These are phyloP conservation scores for Blastomyces parvus DNA, from an alignment of 2,329 filamentous ascomycete species.

Conservation along the genomic window DNA sequence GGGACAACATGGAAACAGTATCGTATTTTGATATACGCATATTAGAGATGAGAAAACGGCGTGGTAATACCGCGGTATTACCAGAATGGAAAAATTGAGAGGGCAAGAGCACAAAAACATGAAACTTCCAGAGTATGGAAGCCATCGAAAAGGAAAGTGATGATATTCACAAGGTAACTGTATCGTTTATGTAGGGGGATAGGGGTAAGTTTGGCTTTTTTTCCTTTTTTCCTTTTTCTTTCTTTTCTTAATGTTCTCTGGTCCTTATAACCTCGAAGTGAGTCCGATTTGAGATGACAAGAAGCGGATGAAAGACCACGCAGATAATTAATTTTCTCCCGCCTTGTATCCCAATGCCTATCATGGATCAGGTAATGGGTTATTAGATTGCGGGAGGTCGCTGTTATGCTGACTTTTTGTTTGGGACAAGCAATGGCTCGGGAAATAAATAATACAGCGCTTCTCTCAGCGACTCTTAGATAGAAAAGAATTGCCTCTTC, in stretches of 20 bases:
- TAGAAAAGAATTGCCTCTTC: neutral
- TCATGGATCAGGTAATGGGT: conserved; percentile 43
- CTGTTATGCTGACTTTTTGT: neutral
- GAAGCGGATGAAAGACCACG: conserved; percentile 3
- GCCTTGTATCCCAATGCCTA: conserved; percentile 61
- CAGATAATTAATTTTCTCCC: conserved; percentile 49
- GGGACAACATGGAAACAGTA: neutral
- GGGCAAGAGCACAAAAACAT: neutral
- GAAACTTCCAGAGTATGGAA: neutral
- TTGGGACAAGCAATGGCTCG: neutral
- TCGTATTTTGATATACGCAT: conserved; percentile 5
- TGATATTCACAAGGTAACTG: neutral
- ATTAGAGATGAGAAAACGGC: neutral
- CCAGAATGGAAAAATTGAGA: neutral
- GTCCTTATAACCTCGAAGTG: conserved; percentile 1
- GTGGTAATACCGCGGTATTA: conserved; percentile 12
- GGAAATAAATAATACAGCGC: conserved; percentile 1
- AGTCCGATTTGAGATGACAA: neutral
- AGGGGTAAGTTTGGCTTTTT: neutral
- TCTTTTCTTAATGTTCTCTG: neutral
- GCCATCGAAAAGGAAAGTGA: neutral
- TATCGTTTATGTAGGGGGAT: neutral
- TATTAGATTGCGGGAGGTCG: conserved; percentile 62
- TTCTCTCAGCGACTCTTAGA: neutral
- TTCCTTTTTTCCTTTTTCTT: neutral